A percentile compares a stretch with the other conserved stretches of the same genome.
Conservation (phyloP, 2,329 filamentous ascomycete species). For the Microthyrium microscopicum region DNA sequence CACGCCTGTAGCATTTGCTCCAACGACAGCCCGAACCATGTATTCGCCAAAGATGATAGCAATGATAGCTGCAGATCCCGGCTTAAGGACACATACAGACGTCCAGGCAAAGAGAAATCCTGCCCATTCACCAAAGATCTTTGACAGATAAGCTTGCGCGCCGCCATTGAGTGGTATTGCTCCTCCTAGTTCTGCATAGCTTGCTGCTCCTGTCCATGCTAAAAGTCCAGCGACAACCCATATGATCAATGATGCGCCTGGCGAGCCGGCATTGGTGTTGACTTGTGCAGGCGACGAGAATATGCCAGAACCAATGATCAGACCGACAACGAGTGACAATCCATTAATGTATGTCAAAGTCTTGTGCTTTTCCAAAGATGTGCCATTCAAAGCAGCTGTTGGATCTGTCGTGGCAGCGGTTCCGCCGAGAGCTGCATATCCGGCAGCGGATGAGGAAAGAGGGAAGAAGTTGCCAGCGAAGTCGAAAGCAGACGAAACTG, state of each 20-base stretch:
- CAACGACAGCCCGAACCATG: slow-evolving; percentile 71
- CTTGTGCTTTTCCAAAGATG: slow-evolving; percentile 87
- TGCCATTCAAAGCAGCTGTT: slow-evolving; percentile 46
- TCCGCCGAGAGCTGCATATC: slow-evolving; percentile 72
- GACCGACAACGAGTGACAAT: slow-evolving; percentile 71
- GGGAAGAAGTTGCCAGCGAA: slow-evolving; percentile 90
- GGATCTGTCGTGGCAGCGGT: slow-evolving; percentile 41
- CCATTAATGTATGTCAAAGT: slow-evolving; percentile 91
- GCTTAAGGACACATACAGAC: slow-evolving; percentile 84
- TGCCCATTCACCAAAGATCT: slow-evolving; percentile 85
- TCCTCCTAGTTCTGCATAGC: slow-evolving; percentile 88
- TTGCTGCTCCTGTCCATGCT: slow-evolving; percentile 90
- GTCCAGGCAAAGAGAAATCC: slow-evolving; percentile 97
- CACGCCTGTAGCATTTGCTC: slow-evolving; percentile 65
- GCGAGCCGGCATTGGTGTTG: slow-evolving; percentile 78
- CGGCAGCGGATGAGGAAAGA: slow-evolving; percentile 63
- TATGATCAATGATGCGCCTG: slow-evolving; percentile 75
- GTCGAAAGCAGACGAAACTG: slow-evolving; percentile 84
- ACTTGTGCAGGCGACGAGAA: slow-evolving; percentile 92
- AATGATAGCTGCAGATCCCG: slow-evolving; percentile 84
- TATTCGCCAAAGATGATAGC: slow-evolving; percentile 98
- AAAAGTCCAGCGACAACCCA: slow-evolving; percentile 84
- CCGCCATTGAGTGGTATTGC: slow-evolving; percentile 93
- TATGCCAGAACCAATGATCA: slow-evolving; percentile 93
- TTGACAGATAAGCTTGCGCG: slow-evolving; percentile 81